These are phyloP conservation scores for Saccharomycopsis olivae DNA, from an alignment of 805 yeast genomes.

Conservation along the genomic window DNA sequence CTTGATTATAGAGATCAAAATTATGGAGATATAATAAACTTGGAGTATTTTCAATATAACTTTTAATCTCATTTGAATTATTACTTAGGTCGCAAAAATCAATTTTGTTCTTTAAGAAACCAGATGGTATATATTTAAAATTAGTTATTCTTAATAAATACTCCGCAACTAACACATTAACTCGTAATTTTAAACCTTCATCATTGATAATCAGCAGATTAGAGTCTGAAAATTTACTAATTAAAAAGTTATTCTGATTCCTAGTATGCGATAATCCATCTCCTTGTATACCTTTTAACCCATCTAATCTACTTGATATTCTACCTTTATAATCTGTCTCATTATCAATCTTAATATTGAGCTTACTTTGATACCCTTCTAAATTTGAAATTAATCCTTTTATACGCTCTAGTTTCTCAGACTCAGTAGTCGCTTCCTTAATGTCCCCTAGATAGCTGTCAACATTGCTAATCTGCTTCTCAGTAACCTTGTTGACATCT, in stretches of 20 bases:
- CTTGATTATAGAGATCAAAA: slow-evolving; percentile 1
- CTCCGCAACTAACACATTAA: slow-evolving; percentile 13
- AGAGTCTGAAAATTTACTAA: neutral
- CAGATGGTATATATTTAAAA: slow-evolving; percentile 11
- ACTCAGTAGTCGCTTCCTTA: neutral
- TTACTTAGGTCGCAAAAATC: slow-evolving; percentile 4
- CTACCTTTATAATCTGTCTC: slow-evolving; percentile 11
- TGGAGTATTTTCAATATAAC: slow-evolving; percentile 11
- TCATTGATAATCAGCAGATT: neutral
- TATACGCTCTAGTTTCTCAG: slow-evolving; percentile 1
- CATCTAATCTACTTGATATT: slow-evolving; percentile 7
- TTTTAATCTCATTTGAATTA: slow-evolving; percentile 1
- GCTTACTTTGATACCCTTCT: slow-evolving; percentile 7
- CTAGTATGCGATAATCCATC: neutral
- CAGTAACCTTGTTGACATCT: slow-evolving; percentile 15
- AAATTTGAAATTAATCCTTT: slow-evolving; percentile 6
- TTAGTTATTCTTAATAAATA: slow-evolving; percentile 13
- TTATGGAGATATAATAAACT: slow-evolving; percentile 9
- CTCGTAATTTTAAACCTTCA: slow-evolving; percentile 1
- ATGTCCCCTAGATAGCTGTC: neutral
- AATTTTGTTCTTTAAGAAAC: slow-evolving; percentile 11
- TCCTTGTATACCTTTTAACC: neutral
- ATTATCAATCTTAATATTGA: slow-evolving; percentile 9
- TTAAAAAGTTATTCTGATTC: neutral
- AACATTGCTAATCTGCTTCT: slow-evolving; percentile 7